Base-by-base conservation (phyloP, 441 rosid genomes). In the Corymbia calophylla region DNA sequence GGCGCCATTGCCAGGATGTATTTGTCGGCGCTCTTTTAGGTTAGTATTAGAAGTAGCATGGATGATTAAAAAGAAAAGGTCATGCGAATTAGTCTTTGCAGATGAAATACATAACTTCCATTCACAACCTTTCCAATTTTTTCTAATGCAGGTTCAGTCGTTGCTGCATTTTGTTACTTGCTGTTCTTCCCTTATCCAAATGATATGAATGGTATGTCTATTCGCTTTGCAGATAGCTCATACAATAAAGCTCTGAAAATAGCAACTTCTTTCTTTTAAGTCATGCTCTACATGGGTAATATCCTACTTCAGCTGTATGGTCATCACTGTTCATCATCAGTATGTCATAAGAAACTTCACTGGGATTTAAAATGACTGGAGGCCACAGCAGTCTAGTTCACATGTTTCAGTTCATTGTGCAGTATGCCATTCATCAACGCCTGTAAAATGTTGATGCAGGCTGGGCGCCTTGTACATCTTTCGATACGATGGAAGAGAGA, bases 1-100 rank as follows among this genome's bases (percentile, higher is more conserved):
- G 98, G 99, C 98, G 94, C 93, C 99, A 97, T 85, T 97, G 98
- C 98, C 96, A 96, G 92, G 98, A 97, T 93, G 96, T 97, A 49
- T 94, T 96, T 88, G 95, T 96, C 73, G 99, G 98, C 55, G 96
- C 95, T 66, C 90, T 97, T 89, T 84, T 96, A 91, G 99, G 99
- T 97, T 58, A 35, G 60, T 85, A 47, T 3, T 0, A 44, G 84
- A 73, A 39, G 51, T 44, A 1, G 51, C n/a, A 1, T 73, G 51
- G 6, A 39, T 39, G 84, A 73, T 21, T 0, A 21, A 23, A 73
- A 73, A 73, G 51, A 11, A 21, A 39, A 39, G 9, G 51, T 39
- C 5, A 7, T 6, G 82, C 9, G 1, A 73, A 73, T 73, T 21
- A 23, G 84, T 73, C 84, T 21, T 73, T 39, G 0, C 84, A 11